Evolutionary conservation across 192 early-diverging fungal species (phyloP).

Genomic region (Rhizoclosmatium sp.): DNA sequence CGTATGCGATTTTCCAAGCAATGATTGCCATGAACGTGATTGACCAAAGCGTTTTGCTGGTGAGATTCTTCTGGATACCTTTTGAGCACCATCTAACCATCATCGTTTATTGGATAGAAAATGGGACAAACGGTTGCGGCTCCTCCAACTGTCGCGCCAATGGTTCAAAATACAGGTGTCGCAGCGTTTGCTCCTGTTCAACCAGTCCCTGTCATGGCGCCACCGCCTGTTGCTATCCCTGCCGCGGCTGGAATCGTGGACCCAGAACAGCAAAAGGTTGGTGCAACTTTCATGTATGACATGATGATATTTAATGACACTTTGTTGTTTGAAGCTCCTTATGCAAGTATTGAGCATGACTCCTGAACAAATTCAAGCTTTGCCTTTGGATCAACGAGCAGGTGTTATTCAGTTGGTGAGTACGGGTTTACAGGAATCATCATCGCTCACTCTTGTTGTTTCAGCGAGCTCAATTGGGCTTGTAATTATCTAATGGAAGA

Average conservation of each 20-base stretch:
- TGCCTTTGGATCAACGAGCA: conserved; percentile 80
- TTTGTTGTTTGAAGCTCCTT: conserved; percentile 61
- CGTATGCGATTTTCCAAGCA: conserved; percentile 86
- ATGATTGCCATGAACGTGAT: conserved; percentile 82
- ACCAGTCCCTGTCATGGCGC: not conserved
- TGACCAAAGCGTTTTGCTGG: conserved; percentile 62
- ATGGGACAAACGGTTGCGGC: not conserved
- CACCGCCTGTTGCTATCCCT: not conserved
- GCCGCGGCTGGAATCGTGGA: not conserved
- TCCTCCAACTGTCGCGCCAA: not conserved
- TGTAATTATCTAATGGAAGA: not conserved
- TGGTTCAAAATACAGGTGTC: conserved; percentile 22
- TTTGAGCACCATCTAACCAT: not conserved
- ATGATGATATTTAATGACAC: not conserved
- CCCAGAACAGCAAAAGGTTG: conserved; percentile 14
- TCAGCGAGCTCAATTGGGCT: not conserved
- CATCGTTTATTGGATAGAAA: not conserved
- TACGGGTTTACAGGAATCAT: not conserved
- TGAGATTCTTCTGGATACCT: not conserved
- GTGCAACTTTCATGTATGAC: not conserved
- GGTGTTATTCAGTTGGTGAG: conserved; percentile 71
- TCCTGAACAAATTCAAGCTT: conserved; percentile 77
- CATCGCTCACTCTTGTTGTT: not conserved
- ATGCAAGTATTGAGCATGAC: conserved; percentile 84
- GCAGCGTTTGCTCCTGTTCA: not conserved